phyloP scores from a whole-genome alignment of 805 yeast genomes.

The Saturnispora kantuleensis region DNA sequence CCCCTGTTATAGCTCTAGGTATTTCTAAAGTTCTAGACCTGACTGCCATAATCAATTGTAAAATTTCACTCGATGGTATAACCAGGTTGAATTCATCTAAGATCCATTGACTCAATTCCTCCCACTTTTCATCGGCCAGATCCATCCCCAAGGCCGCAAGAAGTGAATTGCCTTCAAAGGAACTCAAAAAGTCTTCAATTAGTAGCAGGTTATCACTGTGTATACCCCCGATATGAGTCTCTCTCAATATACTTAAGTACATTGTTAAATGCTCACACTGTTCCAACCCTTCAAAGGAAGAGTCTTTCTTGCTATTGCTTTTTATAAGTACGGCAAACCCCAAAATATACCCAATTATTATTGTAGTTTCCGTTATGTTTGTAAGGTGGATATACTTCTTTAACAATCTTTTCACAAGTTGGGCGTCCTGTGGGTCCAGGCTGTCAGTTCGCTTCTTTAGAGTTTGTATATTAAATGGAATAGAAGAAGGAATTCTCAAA shows the following conservation, averaged over 20 bases:
- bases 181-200: constrained; percentile 15
- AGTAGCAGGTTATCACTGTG: constrained; percentile 21
- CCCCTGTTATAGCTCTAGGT: constrained; percentile 30
- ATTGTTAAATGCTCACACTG: too few relatives aligned
- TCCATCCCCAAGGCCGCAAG: constrained; percentile 9
- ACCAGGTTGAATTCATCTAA: constrained; percentile 13
- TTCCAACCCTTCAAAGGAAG: too few relatives aligned
- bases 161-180: constrained; percentile 15
- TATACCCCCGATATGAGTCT: constrained; percentile 26
- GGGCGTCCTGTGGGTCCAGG: constrained; percentile 15
- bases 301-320: too few relatives aligned
- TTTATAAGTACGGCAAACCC: constrained; percentile 13
- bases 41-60: constrained; percentile 32
- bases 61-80: constrained; percentile 11
- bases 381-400: constrained; percentile 10
- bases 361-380: constrained; percentile 19
- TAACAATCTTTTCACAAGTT: constrained; percentile 15
- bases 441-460: constrained; percentile 15
- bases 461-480: constrained; percentile 26
- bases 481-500: constrained; percentile 29
- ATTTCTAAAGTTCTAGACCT: constrained; percentile 56
- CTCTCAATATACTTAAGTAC: constrained; percentile 26
- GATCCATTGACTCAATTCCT: constrained; percentile 14
- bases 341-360: constrained; percentile 20
- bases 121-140: constrained; percentile 11